These are phyloP conservation scores for Zopfochytrium polystomum DNA, from an alignment of 371 early-diverging fungal species.

Conservation along the genomic window DNA sequence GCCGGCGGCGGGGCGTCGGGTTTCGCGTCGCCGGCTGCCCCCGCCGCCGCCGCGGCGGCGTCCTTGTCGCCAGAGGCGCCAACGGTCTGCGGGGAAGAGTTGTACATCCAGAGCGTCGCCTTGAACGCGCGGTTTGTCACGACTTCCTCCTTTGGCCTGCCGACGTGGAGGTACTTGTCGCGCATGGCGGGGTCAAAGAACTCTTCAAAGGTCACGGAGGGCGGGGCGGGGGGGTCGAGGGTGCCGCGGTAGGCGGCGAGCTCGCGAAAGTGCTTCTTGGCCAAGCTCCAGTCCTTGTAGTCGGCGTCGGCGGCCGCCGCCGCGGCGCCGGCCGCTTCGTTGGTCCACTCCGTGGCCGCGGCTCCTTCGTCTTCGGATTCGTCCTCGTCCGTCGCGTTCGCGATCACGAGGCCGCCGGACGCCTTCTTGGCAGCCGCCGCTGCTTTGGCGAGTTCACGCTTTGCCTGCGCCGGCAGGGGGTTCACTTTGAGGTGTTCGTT, in stretches of 20 bases:
- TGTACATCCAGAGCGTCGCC: constrained; percentile 48
- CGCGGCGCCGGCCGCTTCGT: neutral
- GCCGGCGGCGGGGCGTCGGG: neutral
- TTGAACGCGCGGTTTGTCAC: constrained; percentile 14
- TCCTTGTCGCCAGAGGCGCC: neutral
- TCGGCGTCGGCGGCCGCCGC: constrained; percentile 9
- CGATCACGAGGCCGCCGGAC: constrained; percentile 16
- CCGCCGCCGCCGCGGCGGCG: neutral
- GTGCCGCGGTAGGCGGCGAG: constrained; percentile 31
- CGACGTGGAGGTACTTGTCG: constrained; percentile 27
- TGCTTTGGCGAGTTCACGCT: neutral
- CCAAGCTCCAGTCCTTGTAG: constrained; percentile 16
- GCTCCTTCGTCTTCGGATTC: constrained; percentile 20
- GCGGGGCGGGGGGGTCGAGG: constrained; percentile 20
- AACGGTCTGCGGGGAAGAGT: constrained; percentile 7
- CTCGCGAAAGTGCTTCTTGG: constrained; percentile 22
- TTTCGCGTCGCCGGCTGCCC: neutral
- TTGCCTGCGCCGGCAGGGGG: constrained; percentile 27
- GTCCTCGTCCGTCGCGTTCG: constrained; percentile 20
- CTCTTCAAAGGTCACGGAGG: constrained; percentile 20
- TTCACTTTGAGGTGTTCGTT: constrained; percentile 39
- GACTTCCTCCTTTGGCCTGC: constrained; percentile 23
- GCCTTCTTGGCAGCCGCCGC: neutral
- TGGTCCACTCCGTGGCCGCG: constrained; percentile 23
- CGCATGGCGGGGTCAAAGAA: constrained; percentile 18